Evolutionary conservation across 805 yeast species (phyloP).

Genomic region (Cyberlindnera mycetangii): DNA sequence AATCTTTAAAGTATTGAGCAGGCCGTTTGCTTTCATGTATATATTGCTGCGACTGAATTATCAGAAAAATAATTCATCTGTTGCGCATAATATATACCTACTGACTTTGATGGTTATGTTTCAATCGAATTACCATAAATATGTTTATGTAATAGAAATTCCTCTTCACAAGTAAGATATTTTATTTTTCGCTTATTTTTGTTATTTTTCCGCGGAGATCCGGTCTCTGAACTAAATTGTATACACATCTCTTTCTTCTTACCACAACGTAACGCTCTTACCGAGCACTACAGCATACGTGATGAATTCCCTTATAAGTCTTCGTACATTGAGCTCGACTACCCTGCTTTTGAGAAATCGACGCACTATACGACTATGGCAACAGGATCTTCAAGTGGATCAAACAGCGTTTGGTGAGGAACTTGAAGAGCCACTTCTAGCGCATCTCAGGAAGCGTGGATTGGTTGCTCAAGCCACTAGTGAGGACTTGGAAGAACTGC

Average conservation of each 20-base stretch:
- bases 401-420: conserved; percentile 28
- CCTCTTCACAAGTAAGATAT: too few species aligned
- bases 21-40: neutral
- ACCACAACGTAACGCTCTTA: neutral
- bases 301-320: neutral
- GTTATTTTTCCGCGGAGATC: too few species aligned
- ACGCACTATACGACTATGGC: conserved; percentile 12
- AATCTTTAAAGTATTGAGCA: neutral
- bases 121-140: too few species aligned
- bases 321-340: neutral
- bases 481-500: conserved; percentile 29
- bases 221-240: too few species aligned
- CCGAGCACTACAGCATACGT: neutral
- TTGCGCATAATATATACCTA: too few species aligned
- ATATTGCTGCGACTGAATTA: too few species aligned
- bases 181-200: too few species aligned
- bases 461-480: conserved; percentile 41
- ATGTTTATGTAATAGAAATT: too few species aligned
- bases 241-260: neutral
- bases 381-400: conserved; percentile 21
- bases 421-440: conserved; percentile 36
- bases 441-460: conserved; percentile 43
- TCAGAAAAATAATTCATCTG: too few species aligned
- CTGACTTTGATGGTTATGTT: too few species aligned
- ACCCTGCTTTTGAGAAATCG: neutral